Base-by-base conservation (phyloP, 345 rosid species). In the Firmiana major region DNA sequence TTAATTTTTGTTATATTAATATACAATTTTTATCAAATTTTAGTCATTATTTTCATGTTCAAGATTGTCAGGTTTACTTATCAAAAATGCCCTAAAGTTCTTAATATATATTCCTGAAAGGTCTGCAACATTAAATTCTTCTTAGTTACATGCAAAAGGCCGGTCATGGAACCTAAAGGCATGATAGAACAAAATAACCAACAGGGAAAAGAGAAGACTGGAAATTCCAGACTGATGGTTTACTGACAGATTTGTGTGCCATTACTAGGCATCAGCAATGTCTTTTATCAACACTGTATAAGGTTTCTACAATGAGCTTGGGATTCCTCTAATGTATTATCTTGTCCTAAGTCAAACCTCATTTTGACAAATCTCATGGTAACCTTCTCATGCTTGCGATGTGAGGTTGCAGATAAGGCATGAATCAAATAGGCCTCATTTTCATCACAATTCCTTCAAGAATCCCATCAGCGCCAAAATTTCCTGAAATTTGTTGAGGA, bases 381-480 rank as follows among this genome's bases (percentile, higher is more conserved):
- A 19, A 53, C 0, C 22, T 1, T 31, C 0, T 6, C 8, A 53
- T 6, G 58, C 22, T 53, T 53, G 58, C 2, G 54, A 65, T 65
- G 46, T 2, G 22, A 38, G 71, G 28, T 21, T 66, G 21, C 6
- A 66, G 31, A 40, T 53, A 38, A 42, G 53, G 15, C 48, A 40
- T 40, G 49, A 49, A 43, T 21, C 26, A 68, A 17, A 22, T 22
- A 7, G 12, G 62, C 15, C 80, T 49, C 65, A 68, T 78, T 86
- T 91, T 94, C 89, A 89, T 90, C 77, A 92, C 98, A 75, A 87
- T 64, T 4, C 91, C 98, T 75, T 90, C 97, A 9, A 94, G 86
- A 77, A 94, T 87, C 62, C 97, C 97, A 72, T 86, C 90, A 16
- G 80, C 79, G 7, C 87, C 90, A 69, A 92, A 91, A 57, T 70